These are phyloP conservation scores for Termitomyces sp. DNA, from an alignment of 768 basidiomycete genomes.

Conservation along the genomic window DNA sequence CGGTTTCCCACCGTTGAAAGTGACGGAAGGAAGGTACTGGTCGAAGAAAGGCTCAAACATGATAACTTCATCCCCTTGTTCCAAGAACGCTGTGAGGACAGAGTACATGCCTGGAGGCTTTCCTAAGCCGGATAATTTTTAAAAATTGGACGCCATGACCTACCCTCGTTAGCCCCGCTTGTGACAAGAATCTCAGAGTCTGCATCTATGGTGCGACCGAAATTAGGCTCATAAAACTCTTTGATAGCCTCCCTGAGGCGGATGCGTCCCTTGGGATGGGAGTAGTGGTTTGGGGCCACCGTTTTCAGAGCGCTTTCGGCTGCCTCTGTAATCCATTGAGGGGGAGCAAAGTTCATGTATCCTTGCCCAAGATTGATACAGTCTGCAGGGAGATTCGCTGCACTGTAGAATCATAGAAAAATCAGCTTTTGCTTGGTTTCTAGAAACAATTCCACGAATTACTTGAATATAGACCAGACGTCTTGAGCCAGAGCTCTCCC, in stretches of 20 bases:
- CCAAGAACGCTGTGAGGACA: slow-evolving; percentile 86
- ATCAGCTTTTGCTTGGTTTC: slow-evolving; percentile 3
- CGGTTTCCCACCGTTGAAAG: slow-evolving; percentile 90
- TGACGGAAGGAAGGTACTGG: slow-evolving; percentile 88
- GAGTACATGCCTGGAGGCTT: slow-evolving; percentile 75
- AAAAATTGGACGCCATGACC: slow-evolving; percentile 5
- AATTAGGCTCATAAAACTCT: slow-evolving; percentile 66
- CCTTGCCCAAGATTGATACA: slow-evolving; percentile 95
- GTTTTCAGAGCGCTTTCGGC: slow-evolving; percentile 61
- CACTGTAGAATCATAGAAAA: slow-evolving; percentile 39
- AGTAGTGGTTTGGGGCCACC: slow-evolving; percentile 77
- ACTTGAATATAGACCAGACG: slow-evolving; percentile 94
- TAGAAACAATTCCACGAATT: slow-evolving; percentile 14
- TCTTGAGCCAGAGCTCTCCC: slow-evolving; percentile 77
- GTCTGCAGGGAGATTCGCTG: slow-evolving; percentile 80
- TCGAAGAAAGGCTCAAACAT: slow-evolving; percentile 99
- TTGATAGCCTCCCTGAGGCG: slow-evolving; percentile 87
- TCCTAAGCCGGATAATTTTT: not conserved
- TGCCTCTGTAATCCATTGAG: slow-evolving; percentile 70
- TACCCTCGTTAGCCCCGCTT: slow-evolving; percentile 96
- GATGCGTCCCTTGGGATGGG: slow-evolving; percentile 84
- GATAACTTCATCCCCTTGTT: slow-evolving; percentile 94
- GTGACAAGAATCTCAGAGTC: slow-evolving; percentile 91
- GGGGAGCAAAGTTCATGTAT: slow-evolving; percentile 91
- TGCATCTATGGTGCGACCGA: slow-evolving; percentile 66